phyloP scores from a whole-genome alignment of 352 stramenopile genomes.

The Blastocystis sp. region DNA sequence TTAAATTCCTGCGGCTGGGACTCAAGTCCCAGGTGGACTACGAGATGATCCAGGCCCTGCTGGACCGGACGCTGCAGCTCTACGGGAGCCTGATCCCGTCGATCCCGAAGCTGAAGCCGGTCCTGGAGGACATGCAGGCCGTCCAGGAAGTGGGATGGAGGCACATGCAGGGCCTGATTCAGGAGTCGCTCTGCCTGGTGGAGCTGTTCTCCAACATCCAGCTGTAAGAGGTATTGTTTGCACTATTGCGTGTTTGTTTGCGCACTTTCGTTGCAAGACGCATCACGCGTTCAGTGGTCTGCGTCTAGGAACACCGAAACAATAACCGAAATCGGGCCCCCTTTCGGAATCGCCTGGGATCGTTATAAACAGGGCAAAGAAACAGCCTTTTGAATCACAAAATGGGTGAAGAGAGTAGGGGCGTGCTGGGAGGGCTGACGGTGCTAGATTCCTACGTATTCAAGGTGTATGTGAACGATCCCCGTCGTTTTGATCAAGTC shows the following conservation, averaged over 20 bases:
- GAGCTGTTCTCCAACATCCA: constrained; percentile 69
- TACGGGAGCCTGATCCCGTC: constrained; percentile 18
- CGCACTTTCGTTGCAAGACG: not conserved
- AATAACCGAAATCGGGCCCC: not conserved
- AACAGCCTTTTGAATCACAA: not conserved
- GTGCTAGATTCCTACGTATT: constrained; percentile 58
- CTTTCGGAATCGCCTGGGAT: not conserved
- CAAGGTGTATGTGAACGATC: constrained; percentile 57
- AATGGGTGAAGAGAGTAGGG: constrained; percentile 48
- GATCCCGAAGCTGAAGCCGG: constrained; percentile 39
- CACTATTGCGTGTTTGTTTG: constrained; percentile 23
- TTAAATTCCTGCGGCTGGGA: constrained; percentile 32
- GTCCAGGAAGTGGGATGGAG: constrained; percentile 54
- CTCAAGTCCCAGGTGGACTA: constrained; percentile 44
- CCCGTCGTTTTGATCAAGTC: constrained; percentile 47
- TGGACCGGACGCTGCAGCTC: constrained; percentile 58
- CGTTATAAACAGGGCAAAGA: not conserved
- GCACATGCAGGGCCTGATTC: constrained; percentile 64
- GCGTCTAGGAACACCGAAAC: not conserved
- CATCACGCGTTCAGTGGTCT: not conserved
- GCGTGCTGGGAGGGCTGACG: not conserved
- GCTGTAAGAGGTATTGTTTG: constrained; percentile 48
- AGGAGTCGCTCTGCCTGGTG: constrained; percentile 60
- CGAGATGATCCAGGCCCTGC: constrained; percentile 62
- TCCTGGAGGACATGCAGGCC: constrained; percentile 35